Percentiles rank a stretch among this genome's conserved stretches.
Evolutionary conservation across 1,139 yeast genomes (phyloP).

Genomic region (Candida sp.): DNA sequence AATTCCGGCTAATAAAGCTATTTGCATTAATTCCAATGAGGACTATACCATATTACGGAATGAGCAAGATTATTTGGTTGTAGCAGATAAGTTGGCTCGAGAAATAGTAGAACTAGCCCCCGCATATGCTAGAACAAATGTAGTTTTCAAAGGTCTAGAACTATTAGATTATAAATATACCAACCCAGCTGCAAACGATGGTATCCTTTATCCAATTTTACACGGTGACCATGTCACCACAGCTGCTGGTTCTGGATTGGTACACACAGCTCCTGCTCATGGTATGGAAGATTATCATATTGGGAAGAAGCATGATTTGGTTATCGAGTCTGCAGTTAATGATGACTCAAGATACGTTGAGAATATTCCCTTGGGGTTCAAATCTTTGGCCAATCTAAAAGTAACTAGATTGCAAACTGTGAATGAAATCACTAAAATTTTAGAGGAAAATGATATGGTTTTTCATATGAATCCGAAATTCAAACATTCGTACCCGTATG

Average conservation of each 20-base stretch:
- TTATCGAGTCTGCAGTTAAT: conserved; percentile 76
- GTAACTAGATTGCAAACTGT: conserved; percentile 62
- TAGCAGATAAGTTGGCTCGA: conserved; percentile 44
- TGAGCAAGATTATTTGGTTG: conserved; percentile 41
- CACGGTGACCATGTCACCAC: conserved; percentile 83
- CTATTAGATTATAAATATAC: conserved; percentile 45
- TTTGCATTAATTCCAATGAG: conserved; percentile 63
- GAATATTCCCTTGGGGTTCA: conserved; percentile 38
- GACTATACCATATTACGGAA: conserved; percentile 48
- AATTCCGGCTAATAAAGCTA: conserved; percentile 80
- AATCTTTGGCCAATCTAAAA: conserved; percentile 47
- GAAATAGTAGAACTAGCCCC: conserved; percentile 28
- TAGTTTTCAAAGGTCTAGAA: conserved; percentile 36
- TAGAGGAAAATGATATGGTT: conserved; percentile 45
- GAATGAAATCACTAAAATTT: conserved; percentile 30
- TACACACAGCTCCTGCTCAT: conserved; percentile 97
- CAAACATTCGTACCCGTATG: conserved; percentile 89
- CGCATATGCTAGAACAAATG: conserved; percentile 21
- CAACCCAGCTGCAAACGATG: conserved; percentile 51
- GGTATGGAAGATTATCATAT: conserved; percentile 90
- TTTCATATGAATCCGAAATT: conserved; percentile 48
- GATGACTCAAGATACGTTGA: conserved; percentile 61
- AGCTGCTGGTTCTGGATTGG: conserved; percentile 89
- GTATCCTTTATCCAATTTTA: conserved; percentile 51
- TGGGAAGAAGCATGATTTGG: conserved; percentile 56